These are phyloP conservation scores for Astrothelium subdiscretum DNA, from an alignment of 495 filamentous ascomycete species.

Conservation along the genomic window DNA sequence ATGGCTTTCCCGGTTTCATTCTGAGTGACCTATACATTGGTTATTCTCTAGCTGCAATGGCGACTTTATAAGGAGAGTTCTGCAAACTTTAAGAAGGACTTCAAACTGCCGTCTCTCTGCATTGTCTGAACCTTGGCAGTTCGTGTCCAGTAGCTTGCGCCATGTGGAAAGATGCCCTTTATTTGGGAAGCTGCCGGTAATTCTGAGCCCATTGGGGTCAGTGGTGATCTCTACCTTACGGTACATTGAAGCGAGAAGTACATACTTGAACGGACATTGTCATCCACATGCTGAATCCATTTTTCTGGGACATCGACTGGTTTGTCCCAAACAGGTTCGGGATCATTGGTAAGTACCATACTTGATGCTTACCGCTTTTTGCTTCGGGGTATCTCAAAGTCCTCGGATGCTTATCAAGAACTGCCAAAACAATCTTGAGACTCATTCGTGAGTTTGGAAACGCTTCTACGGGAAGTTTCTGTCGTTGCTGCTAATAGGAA, in stretches of 20 bases:
- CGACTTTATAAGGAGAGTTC: not conserved
- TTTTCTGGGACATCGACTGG: not conserved
- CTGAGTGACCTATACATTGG: not conserved
- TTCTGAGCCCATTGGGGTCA: conserved; percentile 4
- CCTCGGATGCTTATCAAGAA: no score
- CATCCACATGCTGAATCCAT: conserved; percentile 7
- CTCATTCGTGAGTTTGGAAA: no score
- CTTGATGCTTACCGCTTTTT: not conserved
- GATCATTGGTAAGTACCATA: not conserved
- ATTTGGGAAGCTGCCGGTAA: conserved; percentile 9
- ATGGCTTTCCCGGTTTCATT: conserved; percentile 9
- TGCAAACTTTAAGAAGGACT: conserved; percentile 18
- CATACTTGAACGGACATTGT: conserved; percentile 13
- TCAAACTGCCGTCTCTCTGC: conserved; percentile 8
- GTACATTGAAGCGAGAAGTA: not conserved
- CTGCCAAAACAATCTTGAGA: no score
- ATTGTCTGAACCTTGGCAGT: conserved; percentile 16
- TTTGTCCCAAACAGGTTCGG: not conserved
- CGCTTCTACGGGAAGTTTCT: no score
- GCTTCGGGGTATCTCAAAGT: no score
- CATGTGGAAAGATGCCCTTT: conserved; percentile 8
- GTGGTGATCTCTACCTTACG: not conserved
- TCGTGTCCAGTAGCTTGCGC: conserved; percentile 18
- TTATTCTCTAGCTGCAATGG: not conserved
- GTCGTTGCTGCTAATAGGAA: no score